A percentile compares a stretch with the other conserved stretches of the same genome.
Conservation (phyloP, 1,284 basidiomycete genomes). For the Pseudozyma pruni region DNA sequence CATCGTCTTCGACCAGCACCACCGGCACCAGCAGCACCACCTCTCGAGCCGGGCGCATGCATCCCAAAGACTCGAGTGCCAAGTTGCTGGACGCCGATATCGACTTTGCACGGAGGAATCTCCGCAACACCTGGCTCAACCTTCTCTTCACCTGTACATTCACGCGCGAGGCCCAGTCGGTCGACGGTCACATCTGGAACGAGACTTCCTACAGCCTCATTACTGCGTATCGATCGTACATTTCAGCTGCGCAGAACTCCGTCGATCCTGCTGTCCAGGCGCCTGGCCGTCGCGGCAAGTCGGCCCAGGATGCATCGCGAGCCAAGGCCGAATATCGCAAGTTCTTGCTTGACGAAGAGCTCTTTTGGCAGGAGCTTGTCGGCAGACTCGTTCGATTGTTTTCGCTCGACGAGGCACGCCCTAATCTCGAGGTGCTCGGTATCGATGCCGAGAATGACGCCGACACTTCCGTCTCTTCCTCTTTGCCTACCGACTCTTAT, state of each 20-base stretch:
- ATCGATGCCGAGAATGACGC: constrained; percentile 51
- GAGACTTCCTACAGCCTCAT: constrained; percentile 64
- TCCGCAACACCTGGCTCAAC: constrained; percentile 62
- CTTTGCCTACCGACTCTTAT: constrained; percentile 33
- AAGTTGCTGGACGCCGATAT: constrained; percentile 49
- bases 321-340: constrained; percentile 50
- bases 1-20: constrained; percentile 13
- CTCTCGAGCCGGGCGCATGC: constrained; percentile 30
- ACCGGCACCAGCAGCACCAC: constrained; percentile 20
- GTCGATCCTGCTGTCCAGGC: constrained; percentile 23
- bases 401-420: constrained; percentile 50
- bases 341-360: constrained; percentile 57
- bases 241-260: constrained; percentile 52
- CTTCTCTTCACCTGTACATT: constrained; percentile 63
- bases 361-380: constrained; percentile 60
- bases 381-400: constrained; percentile 58
- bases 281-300: constrained; percentile 30
- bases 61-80: constrained; percentile 27
- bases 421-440: constrained; percentile 46
- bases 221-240: constrained; percentile 46
- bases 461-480: constrained; percentile 33
- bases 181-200: constrained; percentile 58
- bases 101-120: constrained; percentile 54
- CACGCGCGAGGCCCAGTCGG: constrained; percentile 49
- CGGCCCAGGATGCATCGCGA: constrained; percentile 37